These are phyloP conservation scores for Talaromyces nanjingensis DNA, from an alignment of 495 filamentous ascomycete genomes.

Conservation along the genomic window DNA sequence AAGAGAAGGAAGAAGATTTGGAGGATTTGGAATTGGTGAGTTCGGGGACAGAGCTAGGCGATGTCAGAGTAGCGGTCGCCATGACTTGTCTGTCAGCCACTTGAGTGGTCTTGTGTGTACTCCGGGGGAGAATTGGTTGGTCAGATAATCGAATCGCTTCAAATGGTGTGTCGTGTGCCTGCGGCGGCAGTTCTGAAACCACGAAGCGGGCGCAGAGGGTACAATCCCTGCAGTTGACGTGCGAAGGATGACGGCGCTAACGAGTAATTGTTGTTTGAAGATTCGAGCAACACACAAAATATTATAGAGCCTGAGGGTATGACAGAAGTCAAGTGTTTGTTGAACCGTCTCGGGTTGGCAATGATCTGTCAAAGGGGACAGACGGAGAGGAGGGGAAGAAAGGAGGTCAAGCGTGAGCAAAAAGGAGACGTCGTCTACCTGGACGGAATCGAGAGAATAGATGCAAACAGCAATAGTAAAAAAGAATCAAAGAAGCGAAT, in stretches of 20 bases:
- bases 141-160: not conserved
- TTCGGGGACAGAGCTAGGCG: slow-evolving; percentile 75
- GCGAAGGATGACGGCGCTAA: not conserved
- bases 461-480: slow-evolving; percentile 10
- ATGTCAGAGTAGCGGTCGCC: slow-evolving; percentile 24
- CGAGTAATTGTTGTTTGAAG: not conserved
- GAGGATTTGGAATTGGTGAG: slow-evolving; percentile 82
- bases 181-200: not conserved
- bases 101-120: not conserved
- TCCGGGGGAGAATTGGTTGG: not conserved
- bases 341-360: not conserved
- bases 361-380: not conserved
- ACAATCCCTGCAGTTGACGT: not conserved
- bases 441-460: slow-evolving; percentile 7
- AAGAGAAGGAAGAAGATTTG: slow-evolving; percentile 81
- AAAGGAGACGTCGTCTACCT: slow-evolving; percentile 10
- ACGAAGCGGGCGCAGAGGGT: not conserved
- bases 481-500: slow-evolving; percentile 13
- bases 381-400: not conserved
- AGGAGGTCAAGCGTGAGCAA: not conserved
- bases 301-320: not conserved
- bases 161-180: not conserved
- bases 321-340: not conserved
- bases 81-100: not conserved
- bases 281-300: not conserved